Evolutionary conservation across 1,284 basidiomycete genomes (phyloP), one percentile per base, ranked within the genome.

Genomic region (Cutaneotrichosporon sp.): DNA sequence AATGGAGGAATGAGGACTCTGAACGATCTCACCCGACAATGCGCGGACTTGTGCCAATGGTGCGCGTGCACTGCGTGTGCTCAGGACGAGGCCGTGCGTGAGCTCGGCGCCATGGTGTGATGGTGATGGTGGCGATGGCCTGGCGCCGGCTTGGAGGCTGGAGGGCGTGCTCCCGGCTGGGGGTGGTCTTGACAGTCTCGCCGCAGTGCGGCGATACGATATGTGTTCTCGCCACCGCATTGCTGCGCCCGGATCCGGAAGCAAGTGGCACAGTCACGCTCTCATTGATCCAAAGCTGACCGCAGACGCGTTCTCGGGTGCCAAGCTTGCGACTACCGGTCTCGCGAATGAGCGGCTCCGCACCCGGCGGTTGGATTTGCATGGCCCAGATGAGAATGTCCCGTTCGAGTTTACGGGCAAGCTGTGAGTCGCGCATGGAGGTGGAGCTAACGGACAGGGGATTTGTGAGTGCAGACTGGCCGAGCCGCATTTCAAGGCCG

Each of bases 361-460:
- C 55, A 61, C 57, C 32, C 55, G 71, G 19, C 56, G 68, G 37
- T 54, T 75, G 34, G 65, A 74, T 47, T 56, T 75, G 34, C 69
- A 72, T 54, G 68, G 66, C 9, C 74, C 74, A 12, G 71, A 74
- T 48, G 67, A 71, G 53, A 49, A 47, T 10, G 54, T 75, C 6
- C 57, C 64, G 1, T 71, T 72, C 54, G 70, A 74, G 33, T 64
- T 64, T 29, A 69, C 70, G 0, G 71, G 68, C 19, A 64, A 60
- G 48, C 39, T 73, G 70, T 75, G 51, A 64, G 72, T 63, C 11
- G 11, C 17, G 27, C 45, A 7, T 35, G 17, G 33, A 31, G 31
- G 37, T 26, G 24, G 31, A 3, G 27, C 49, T 46, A 43, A 52
- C 39, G 25, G 11, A 8, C 31, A 57, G 38, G 16, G 31, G 25